Base-by-base conservation (phyloP, 768 basidiomycete species). In the Stropharia rugosoannulata region DNA sequence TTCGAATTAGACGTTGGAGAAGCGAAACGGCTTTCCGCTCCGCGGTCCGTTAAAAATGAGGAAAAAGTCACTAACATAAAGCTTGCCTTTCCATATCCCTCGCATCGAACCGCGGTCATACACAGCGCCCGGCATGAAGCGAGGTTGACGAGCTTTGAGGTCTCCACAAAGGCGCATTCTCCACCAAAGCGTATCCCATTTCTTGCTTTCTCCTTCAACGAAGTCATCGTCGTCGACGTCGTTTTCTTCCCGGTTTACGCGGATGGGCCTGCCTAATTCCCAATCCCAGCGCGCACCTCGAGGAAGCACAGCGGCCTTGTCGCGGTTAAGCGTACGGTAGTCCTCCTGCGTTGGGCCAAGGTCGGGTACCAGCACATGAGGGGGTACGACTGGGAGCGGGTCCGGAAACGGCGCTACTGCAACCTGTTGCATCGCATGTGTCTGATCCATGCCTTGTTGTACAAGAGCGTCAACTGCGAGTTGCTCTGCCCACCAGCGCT, bases 11-110 rank as follows among this genome's bases (percentile, higher is more conserved):
- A 32, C 9, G 29, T 32, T 7, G 29, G 9, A 32, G 29, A 32
- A 32, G 29, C 29, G 5, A 10, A 32, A 32, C 29, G 29, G 29
- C 29, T 32, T 32, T 32, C 9, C 29, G 29, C 6, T 32, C 29
- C 29, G 29, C 22, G 50, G 11, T 11, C 18, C 35, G 37, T 11
- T 35, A n/a, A 32, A 16, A 18, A 25, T 35, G 27, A 41, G 18
- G n/a, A 18, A 51, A 56, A 42, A 50, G 38, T 18, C 5, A 79
- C 84, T 56, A 51, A 88, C 86, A 52, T 84, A 69, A 67, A 86
- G 76, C 16, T 82, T 73, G 3, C 89, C 88, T 56, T 84, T 78
- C 84, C 83, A 89, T 5, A 80, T 70, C 2, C 87, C 87, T 18
- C 66, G 68, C 61, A 87, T 70, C 2, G 73, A 63, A 5, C 87